Evolutionary conservation across 495 filamentous ascomycete species (phyloP), one percentile per base, ranked within the genome.

Genomic region (Xylaria cubensis): DNA sequence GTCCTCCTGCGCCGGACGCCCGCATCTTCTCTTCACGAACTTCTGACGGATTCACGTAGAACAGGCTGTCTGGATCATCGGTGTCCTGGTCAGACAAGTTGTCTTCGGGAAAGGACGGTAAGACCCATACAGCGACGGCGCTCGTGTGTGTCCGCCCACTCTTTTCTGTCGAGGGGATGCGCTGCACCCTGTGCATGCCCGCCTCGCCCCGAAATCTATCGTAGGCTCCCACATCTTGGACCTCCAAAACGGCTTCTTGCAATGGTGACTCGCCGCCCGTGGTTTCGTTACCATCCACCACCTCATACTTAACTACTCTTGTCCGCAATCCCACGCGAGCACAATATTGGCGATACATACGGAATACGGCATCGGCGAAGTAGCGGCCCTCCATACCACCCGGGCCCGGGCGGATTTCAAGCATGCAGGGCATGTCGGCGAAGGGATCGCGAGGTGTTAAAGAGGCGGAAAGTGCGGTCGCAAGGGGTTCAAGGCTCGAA

Each of bases 401-500:
- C n/a, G 93, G 94, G 3, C 96, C 96, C 7, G 96, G 96, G 3
- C 94, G 89, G 46, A 99, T 92, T 80, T 99, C 96, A 48, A 99
- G 80, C 48, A 99, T 84, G 74, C 95, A 97, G 53, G 94, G 93
- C 74, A 99, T 89, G 69, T 94, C 87, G n/a, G 93, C 93, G 78
- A 98, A 99, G 6, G 97, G 95, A 77, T 99, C 94, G 62, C 89
- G 88, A 7, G 95, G 95, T 42, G 97, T 91, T 65, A 99, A 88
- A 17, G 92, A 86, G 21, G 87, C 87, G 50, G 92, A 92, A 12
- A 99, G 84, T 41, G 87, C 86, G 21, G 84, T 85, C 2, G 90
- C 89, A 26, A 95, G 86, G 0, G 81, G 74, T 15, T 85, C 83
- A 29, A 97, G 83, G 59, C 86, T 76, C n/a, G 84, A 79, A 53